A percentile compares a stretch with the other conserved stretches of the same genome.
Conservation (phyloP, 768 basidiomycete genomes). For the Podaxis rugospora region DNA sequence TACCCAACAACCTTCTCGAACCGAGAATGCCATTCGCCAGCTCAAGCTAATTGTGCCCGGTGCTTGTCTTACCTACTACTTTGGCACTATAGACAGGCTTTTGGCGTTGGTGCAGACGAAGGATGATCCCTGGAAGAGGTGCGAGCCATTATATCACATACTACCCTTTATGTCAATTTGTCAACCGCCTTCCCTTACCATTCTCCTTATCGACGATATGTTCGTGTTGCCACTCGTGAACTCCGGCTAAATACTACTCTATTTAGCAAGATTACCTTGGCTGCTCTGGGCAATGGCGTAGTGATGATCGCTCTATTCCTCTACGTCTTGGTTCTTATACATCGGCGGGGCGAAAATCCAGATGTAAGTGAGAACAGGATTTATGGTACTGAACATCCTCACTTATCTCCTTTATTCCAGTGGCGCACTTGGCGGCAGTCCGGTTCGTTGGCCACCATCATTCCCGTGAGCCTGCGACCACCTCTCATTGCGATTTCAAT, state of each 20-base stretch:
- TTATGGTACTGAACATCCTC: background rate
- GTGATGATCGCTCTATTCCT: constrained; percentile 68
- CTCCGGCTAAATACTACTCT: background rate
- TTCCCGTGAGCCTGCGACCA: constrained; percentile 41
- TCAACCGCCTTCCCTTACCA: constrained; percentile 9
- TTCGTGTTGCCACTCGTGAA: background rate
- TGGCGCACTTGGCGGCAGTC: constrained; percentile 75
- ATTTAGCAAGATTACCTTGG: constrained; percentile 47
- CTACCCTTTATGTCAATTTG: background rate
- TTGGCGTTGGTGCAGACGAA: constrained; percentile 34
- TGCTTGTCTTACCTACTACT: constrained; percentile 53
- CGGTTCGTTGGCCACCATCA: constrained; percentile 59
- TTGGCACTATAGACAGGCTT: constrained; percentile 52
- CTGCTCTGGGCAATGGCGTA: constrained; percentile 49
- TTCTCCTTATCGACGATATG: background rate
- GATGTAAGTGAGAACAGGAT: constrained; percentile 37
- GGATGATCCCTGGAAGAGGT: constrained; percentile 51
- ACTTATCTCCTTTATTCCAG: constrained; percentile 28
- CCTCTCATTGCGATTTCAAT: background rate
- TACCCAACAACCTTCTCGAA: constrained; percentile 25
- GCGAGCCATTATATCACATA: constrained; percentile 19
- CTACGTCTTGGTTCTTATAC: constrained; percentile 66
- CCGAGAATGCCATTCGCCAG: constrained; percentile 56
- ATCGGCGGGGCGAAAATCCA: constrained; percentile 61
- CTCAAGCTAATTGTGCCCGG: constrained; percentile 79